A percentile compares a stretch with the other conserved stretches of the same genome.
These are phyloP conservation scores for Penicillium sclerotiorum DNA, from an alignment of 2,329 filamentous ascomycete genomes.

Conservation along the genomic window DNA sequence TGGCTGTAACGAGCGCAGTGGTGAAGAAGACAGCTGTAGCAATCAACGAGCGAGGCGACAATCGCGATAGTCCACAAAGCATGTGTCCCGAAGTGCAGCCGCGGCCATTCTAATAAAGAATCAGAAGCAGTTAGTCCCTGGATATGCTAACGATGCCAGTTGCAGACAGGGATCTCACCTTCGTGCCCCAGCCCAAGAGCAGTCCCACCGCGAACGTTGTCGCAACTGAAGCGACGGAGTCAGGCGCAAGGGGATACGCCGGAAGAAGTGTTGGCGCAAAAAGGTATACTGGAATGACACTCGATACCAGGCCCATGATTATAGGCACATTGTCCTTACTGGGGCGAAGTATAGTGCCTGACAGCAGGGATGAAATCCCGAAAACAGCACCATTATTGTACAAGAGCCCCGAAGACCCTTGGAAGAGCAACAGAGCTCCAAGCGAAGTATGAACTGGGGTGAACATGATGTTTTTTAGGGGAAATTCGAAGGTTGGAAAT, in stretches of 20 bases:
- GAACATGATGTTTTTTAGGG: conserved; percentile 45
- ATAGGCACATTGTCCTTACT: conserved; percentile 48
- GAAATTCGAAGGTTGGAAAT: not conserved
- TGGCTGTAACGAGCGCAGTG: conserved; percentile 47
- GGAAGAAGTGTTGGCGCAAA: conserved; percentile 51
- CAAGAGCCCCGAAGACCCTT: conserved; percentile 53
- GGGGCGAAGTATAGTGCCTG: conserved; percentile 44
- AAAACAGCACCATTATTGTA: conserved; percentile 56
- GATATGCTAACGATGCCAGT: not conserved
- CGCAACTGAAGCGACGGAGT: conserved; percentile 37
- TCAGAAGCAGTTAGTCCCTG: not conserved
- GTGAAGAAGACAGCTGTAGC: conserved; percentile 51
- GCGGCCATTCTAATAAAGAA: conserved; percentile 42
- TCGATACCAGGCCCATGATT: conserved; percentile 51
- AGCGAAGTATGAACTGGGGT: conserved; percentile 56
- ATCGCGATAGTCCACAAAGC: conserved; percentile 55
- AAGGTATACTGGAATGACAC: conserved; percentile 44
- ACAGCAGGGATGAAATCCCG: conserved; percentile 53
- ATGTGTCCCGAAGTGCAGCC: conserved; percentile 61
- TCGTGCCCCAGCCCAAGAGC: conserved; percentile 56
- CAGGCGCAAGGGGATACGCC: conserved; percentile 41
- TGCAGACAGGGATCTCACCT: conserved; percentile 38
- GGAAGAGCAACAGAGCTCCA: conserved; percentile 54
- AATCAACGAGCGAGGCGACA: conserved; percentile 53
- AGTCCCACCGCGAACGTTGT: conserved; percentile 47